Evolutionary conservation across 371 early-diverging fungal genomes (phyloP).

Genomic region (Mucor mucedo): DNA sequence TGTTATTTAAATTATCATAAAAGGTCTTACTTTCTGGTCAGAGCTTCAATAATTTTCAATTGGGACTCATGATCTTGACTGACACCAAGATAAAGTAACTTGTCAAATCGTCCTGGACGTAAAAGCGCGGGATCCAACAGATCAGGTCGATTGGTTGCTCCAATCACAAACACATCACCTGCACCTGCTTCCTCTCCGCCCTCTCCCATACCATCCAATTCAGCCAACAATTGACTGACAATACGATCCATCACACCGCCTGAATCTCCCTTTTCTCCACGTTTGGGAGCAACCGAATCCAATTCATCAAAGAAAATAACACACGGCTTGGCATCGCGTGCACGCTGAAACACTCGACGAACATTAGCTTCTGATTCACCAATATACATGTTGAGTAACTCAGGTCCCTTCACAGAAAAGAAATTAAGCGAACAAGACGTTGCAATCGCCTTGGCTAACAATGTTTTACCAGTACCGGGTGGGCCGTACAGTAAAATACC

Average conservation of each 20-base stretch:
- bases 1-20: not conserved
- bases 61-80: conserved; percentile 87
- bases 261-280: conserved; percentile 96
- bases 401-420: conserved; percentile 99
- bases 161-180: conserved; percentile 98
- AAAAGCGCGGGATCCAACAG: conserved; percentile 91
- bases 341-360: conserved; percentile 96
- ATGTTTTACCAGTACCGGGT: conserved; percentile 99
- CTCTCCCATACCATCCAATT: conserved; percentile 91
- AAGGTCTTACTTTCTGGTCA: conserved; percentile 83
- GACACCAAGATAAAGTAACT: conserved; percentile 93
- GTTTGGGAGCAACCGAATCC: conserved; percentile 97
- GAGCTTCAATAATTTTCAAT: conserved; percentile 85
- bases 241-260: conserved; percentile 99
- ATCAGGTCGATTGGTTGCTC: conserved; percentile 99
- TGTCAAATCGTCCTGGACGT: conserved; percentile 90
- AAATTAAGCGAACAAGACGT: conserved; percentile 97
- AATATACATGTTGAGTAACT: conserved; percentile 89
- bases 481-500: conserved; percentile 96
- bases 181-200: conserved; percentile 54
- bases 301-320: conserved; percentile 99
- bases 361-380: conserved; percentile 98
- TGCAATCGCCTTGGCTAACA: conserved; percentile 99
- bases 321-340: conserved; percentile 98
- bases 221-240: conserved; percentile 94